Evolutionary conservation across 306 rosid genomes (phyloP).

Genomic region (Neltuma alba): DNA sequence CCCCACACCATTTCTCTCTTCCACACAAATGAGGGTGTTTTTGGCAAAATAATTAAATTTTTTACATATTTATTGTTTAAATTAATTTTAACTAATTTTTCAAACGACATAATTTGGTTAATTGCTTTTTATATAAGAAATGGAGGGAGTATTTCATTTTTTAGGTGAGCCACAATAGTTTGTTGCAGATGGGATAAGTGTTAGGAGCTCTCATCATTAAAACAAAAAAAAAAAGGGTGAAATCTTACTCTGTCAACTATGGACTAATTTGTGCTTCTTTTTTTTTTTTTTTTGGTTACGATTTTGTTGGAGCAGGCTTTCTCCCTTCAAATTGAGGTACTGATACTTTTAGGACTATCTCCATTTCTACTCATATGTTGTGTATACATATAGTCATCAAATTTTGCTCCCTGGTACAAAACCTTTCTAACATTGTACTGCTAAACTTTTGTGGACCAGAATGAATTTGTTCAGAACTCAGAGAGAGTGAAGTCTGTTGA

Average conservation of each 20-base stretch:
- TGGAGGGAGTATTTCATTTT: too few species aligned
- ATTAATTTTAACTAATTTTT: too few species aligned
- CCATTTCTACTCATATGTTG: neutral
- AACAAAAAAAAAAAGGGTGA: neutral
- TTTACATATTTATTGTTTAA: too few species aligned
- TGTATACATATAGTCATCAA: conserved; percentile 1
- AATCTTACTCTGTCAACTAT: neutral
- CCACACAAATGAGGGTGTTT: too few species aligned
- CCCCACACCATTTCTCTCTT: too few species aligned
- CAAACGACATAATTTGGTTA: too few species aligned
- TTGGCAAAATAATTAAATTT: too few species aligned
- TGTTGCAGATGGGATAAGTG: too few species aligned
- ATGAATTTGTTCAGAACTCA: conserved; percentile 54
- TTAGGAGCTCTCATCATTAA: too few species aligned
- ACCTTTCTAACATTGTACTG: neutral
- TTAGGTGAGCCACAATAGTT: too few species aligned
- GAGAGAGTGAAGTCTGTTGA: conserved; percentile 76
- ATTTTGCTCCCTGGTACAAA: neutral
- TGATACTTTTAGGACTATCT: neutral
- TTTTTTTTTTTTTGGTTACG: neutral
- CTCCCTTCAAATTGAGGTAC: conserved; percentile 57
- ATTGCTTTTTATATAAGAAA: too few species aligned
- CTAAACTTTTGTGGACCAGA: conserved; percentile 43
- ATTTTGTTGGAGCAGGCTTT: conserved; percentile 44
- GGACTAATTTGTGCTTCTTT: conserved; percentile 29